Base-by-base conservation (phyloP, 805 yeast genomes). In the Huiozyma sinensis region DNA sequence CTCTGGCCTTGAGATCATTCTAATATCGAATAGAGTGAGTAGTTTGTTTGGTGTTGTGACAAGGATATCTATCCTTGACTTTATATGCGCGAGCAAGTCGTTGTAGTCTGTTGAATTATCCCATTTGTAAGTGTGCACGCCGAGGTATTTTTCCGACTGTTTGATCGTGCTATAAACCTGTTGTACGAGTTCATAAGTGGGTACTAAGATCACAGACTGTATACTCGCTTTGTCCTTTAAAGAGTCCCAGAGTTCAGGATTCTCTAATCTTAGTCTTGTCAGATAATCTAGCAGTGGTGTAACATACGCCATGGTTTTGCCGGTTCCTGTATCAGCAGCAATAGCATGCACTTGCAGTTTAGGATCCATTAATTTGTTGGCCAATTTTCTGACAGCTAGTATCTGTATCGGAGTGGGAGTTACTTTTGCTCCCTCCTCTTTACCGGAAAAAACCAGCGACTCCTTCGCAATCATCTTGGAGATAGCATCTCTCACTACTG, bases 301-400 rank as follows among this genome's bases (percentile, higher is more conserved):
- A 47, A 92, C 58, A 56, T 89, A 90, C 0, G 97, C 88, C 79
- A 95, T 79, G 0, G 98, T 90, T 58, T 90, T 90, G 7, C 98
- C 98, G 0, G 95, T 83, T 0, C 98, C 98, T 0, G 98, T 90
- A 60, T 92, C 97, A 3, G 97, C 95, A 0, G 97, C 97, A 44
- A 90, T 63, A 2, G 92, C 77, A 67, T 77, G 86, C 0, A 81
- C 73, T 50, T 79, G 77, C 40, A 79, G 54, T 46, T 70, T 65
- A 6, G 59, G 60, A 28, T 62, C 63, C 65, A 62, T 61, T 11
- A 67, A 46, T 7, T 50, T 45, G 38, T 57, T 54, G 1, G 67
- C 53, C 24, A 67, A 46, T 28, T 53, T 55, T 44, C 64, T 67
- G 36, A 85, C 75, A 5, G 92, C 81, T 6, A 89, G 81, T 4